Evolutionary conservation across 192 early-diverging fungal genomes (phyloP), one percentile per base, ranked within the genome.

Genomic region (Umbelopsis ramanniana): DNA sequence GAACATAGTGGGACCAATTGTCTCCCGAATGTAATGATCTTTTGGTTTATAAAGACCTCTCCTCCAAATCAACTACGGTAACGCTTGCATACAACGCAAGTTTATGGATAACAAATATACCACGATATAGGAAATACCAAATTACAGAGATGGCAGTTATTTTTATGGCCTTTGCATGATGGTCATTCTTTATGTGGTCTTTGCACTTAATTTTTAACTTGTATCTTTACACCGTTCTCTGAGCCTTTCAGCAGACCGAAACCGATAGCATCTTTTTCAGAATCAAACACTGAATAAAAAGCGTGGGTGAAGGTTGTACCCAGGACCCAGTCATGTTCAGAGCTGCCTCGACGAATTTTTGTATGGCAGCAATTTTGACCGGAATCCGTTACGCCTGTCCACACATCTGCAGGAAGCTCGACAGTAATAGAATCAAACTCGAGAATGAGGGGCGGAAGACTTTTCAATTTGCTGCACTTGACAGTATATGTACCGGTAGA

Each of bases 211-310:
- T 50, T 50, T 50, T 50, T 50, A 50, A 5, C 48, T 50, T 4
- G 0, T 17, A 50, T 50, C 48, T 50, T 50, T 10, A 33, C 57
- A 17, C 57, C 57, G 35, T n/a, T 63, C 3, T 29, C 26, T 17
- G 24, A 22, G 35, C 50, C 69, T 46, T 74, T 74, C 54, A 66
- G 53, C 26, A 79, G 45, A 40, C 52, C 77, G 52, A 79, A 71
- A 24, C 77, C 77, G 21, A 79, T 21, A 9, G 52, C 52, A 14
- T 79, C 70, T 50, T 71, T 67, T 19, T 73, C 72, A 52, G 77
- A 46, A 63, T 79, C 73, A 63, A 74, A 79, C 46, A 73, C 71
- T 46, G 77, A 72, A 24, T 79, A 79, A 66, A 79, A 79, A 45
- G 73, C 73, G 52, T 79, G 74, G 15, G 73, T 79, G 35, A 79